Evolutionary conservation across 2,329 filamentous ascomycete species (phyloP).

Genomic region (Arthrobotrys pseudoclavata): DNA sequence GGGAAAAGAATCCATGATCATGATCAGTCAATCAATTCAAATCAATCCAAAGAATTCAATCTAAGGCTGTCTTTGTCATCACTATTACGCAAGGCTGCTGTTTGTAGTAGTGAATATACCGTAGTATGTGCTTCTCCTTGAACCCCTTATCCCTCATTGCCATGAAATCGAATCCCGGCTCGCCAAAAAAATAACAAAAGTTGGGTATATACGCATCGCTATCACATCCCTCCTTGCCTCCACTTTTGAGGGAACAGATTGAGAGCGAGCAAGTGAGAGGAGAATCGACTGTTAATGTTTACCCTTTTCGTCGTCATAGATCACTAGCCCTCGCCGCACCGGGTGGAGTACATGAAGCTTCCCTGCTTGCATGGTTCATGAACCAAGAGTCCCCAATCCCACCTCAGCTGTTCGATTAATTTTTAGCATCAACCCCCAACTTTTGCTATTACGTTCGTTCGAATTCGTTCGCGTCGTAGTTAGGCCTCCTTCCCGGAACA

Average conservation of each 20-base stretch:
- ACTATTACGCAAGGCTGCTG: slow-evolving; percentile 46
- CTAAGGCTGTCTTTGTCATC: slow-evolving; percentile 47
- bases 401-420: slow-evolving; percentile 40
- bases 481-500: slow-evolving; percentile 57
- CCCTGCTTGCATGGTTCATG: slow-evolving; percentile 19
- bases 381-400: slow-evolving; percentile 30
- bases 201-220: slow-evolving; percentile 31
- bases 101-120: background rate
- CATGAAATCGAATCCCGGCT: slow-evolving; percentile 28
- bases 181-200: slow-evolving; percentile 11
- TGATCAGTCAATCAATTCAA: slow-evolving; percentile 2
- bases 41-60: slow-evolving; percentile 30
- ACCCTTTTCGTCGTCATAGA: slow-evolving; percentile 47
- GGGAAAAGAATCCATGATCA: background rate
- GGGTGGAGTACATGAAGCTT: slow-evolving; percentile 33
- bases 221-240: slow-evolving; percentile 47
- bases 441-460: slow-evolving; percentile 51
- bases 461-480: slow-evolving; percentile 40
- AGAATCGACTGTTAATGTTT: slow-evolving; percentile 25
- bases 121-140: slow-evolving; percentile 10
- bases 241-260: slow-evolving; percentile 4
- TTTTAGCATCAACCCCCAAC: slow-evolving; percentile 49
- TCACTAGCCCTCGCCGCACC: slow-evolving; percentile 21
- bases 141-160: slow-evolving; percentile 47
- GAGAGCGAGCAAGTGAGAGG: slow-evolving; percentile 5